These are phyloP conservation scores for Crithidia bombi DNA, from an alignment of 208 protist species.

Conservation along the genomic window DNA sequence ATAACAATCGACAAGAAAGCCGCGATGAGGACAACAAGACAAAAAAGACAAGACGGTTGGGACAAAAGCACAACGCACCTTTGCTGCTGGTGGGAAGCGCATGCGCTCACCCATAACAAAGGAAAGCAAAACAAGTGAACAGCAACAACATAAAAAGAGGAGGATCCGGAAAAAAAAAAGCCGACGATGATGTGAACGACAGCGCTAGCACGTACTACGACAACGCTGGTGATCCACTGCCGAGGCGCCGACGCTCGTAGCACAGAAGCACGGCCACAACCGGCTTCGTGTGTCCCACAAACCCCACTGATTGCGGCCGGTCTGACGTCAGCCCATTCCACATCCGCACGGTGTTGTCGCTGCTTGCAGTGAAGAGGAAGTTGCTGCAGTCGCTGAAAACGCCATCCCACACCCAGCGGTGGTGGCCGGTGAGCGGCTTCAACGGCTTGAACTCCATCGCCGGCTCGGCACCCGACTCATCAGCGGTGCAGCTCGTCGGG, in stretches of 20 bases:
- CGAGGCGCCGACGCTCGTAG: conserved; percentile 33
- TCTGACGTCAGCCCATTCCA: conserved; percentile 72
- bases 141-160: not conserved
- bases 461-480: conserved; percentile 55
- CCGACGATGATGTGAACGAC: too few species aligned
- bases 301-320: conserved; percentile 62
- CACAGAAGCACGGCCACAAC: conserved; percentile 58
- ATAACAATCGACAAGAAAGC: too few species aligned
- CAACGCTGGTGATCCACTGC: not conserved
- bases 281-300: conserved; percentile 84
- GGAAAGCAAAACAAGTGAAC: too few species aligned
- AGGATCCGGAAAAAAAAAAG: too few species aligned
- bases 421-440: conserved; percentile 72
- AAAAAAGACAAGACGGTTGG: too few species aligned
- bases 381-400: conserved; percentile 78
- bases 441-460: conserved; percentile 52
- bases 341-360: conserved; percentile 77
- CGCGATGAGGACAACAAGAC: too few species aligned
- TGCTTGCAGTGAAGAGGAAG: conserved; percentile 83
- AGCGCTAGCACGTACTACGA: too few species aligned
- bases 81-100: too few species aligned
- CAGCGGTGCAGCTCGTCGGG: conserved; percentile 33
- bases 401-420: conserved; percentile 88
- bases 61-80: too few species aligned
- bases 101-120: too few species aligned